Conservation (phyloP, 2,329 filamentous ascomycete genomes). For the Sporothrix schenckii region DNA sequence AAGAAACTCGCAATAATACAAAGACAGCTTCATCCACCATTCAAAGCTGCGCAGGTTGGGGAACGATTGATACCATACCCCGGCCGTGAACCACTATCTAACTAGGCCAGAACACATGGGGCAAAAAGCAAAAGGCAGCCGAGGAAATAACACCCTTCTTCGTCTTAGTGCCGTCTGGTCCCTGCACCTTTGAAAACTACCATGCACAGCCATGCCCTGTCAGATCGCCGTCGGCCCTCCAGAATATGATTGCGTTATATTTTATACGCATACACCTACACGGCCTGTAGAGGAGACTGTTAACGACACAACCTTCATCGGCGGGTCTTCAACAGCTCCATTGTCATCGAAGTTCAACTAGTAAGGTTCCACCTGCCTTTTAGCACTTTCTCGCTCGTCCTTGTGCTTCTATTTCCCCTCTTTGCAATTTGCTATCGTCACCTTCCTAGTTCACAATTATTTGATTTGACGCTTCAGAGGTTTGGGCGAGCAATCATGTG, state of each 20-base stretch:
- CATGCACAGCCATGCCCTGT: constrained; percentile 24
- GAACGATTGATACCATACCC: neutral
- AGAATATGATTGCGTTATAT: constrained; percentile 28
- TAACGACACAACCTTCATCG: constrained; percentile 19
- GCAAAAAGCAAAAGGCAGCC: neutral
- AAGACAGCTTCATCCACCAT: neutral
- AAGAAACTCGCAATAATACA: neutral
- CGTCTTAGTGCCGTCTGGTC: constrained; percentile 29
- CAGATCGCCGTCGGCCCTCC: constrained; percentile 20
- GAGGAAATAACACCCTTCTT: constrained; percentile 26
- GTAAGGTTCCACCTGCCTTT: constrained; percentile 16
- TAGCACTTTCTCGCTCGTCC: constrained; percentile 16
- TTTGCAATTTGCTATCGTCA: neutral
- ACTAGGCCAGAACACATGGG: constrained; percentile 24
- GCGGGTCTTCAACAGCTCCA: constrained; percentile 27
- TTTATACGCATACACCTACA: constrained; percentile 23
- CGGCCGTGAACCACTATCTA: constrained; percentile 16
- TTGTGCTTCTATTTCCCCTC: constrained; percentile 15
- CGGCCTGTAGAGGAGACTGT: constrained; percentile 1
- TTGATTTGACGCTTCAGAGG: constrained; percentile 14
- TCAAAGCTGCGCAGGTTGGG: neutral
- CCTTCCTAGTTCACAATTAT: neutral
- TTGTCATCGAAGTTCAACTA: constrained; percentile 23
- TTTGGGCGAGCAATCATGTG: neutral
- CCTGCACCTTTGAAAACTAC: neutral